phyloP scores from a whole-genome alignment of 2,329 filamentous ascomycete species.

The Fusarium subtropicale region DNA sequence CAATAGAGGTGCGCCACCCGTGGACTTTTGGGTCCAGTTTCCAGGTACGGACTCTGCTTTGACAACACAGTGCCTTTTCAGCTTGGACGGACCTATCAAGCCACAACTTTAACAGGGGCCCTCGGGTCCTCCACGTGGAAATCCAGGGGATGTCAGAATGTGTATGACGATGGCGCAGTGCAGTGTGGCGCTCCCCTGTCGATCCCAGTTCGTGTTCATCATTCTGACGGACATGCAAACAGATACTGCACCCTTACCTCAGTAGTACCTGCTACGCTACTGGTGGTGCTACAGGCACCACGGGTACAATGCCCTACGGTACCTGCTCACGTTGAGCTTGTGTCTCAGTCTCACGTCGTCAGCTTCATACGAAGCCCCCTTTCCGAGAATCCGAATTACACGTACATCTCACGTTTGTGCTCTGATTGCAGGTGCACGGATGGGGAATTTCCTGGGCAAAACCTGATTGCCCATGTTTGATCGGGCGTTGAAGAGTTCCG shows the following conservation, averaged over 20 bases:
- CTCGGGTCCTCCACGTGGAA: constrained; percentile 34
- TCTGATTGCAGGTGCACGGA: constrained; percentile 36
- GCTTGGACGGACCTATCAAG: constrained; percentile 30
- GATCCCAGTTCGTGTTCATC: constrained; percentile 36
- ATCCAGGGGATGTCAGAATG: constrained; percentile 20
- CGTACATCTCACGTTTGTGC: not conserved
- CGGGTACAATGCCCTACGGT: constrained; percentile 3
- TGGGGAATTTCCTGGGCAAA: constrained; percentile 28
- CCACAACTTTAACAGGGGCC: constrained; percentile 32
- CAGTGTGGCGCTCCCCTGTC: constrained; percentile 40
- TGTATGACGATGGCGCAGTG: constrained; percentile 19
- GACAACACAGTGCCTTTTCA: constrained; percentile 5
- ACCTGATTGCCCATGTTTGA: constrained; percentile 19
- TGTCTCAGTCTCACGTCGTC: constrained; percentile 29
- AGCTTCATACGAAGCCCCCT: constrained; percentile 32
- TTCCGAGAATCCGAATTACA: constrained; percentile 28
- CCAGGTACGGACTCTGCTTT: not conserved
- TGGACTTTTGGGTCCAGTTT: not conserved
- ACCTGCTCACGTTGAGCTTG: not conserved
- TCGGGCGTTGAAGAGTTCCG: constrained; percentile 15
- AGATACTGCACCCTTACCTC: not conserved
- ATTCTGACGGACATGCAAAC: constrained; percentile 30
- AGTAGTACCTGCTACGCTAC: not conserved
- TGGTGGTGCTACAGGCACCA: not conserved
- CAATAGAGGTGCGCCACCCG: constrained; percentile 21